Conservation (phyloP, 2,329 filamentous ascomycete species). For the Hymenoscyphus occultus region DNA sequence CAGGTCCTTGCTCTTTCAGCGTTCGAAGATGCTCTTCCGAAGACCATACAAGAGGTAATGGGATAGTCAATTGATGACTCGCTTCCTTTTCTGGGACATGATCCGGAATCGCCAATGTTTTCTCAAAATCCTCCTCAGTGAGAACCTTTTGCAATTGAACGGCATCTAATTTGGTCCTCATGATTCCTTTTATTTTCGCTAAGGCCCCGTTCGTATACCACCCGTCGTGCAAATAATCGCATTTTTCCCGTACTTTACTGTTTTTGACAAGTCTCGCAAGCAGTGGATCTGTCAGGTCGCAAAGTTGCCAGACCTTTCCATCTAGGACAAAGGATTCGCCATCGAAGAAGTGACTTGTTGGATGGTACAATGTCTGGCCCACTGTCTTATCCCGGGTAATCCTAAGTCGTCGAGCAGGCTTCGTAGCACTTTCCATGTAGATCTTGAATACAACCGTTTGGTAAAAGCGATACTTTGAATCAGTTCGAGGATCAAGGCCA, state of each 20-base stretch:
- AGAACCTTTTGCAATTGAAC: conserved; percentile 57
- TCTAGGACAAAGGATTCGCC: conserved; percentile 71
- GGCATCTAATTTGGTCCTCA: conserved; percentile 79
- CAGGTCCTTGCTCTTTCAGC: not conserved
- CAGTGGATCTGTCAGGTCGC: conserved; percentile 82
- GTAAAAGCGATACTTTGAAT: conserved; percentile 75
- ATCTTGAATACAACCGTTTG: conserved; percentile 89
- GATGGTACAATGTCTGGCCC: conserved; percentile 20
- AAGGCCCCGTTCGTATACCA: conserved; percentile 83
- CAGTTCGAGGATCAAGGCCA: conserved; percentile 78
- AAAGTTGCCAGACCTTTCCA: conserved; percentile 91
- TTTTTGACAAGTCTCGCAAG: conserved; percentile 64
- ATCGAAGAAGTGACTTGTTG: conserved; percentile 74
- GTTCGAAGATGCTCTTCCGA: not conserved
- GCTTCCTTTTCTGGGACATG: conserved; percentile 23
- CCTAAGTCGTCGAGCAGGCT: conserved; percentile 24
- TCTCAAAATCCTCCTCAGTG: conserved; percentile 46
- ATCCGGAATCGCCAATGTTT: conserved; percentile 41
- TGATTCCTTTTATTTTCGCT: conserved; percentile 79
- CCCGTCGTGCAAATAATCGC: conserved; percentile 64
- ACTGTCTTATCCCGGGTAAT: conserved; percentile 20
- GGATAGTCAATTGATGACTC: not conserved
- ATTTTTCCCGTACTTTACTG: conserved; percentile 55
- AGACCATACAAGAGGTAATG: conserved; percentile 4
- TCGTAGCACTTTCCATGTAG: conserved; percentile 32